These are phyloP conservation scores for Solanum hybrid DNA, from an alignment of 305 asterid species.

Conservation along the genomic window DNA sequence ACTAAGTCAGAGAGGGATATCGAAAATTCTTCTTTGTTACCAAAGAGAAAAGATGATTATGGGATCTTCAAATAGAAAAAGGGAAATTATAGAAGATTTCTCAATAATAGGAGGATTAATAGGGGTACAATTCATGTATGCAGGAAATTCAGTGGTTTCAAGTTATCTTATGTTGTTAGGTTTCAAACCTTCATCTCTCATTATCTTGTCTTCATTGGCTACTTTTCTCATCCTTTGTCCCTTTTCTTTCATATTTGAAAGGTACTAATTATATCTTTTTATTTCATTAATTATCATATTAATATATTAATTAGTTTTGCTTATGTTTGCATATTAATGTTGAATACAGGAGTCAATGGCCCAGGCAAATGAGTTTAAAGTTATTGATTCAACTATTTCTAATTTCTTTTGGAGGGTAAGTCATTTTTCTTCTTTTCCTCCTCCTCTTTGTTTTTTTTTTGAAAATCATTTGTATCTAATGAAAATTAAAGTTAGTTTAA, in stretches of 20 bases:
- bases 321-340: background rate
- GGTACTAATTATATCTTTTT: constrained; percentile 16
- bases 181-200: constrained; percentile 48
- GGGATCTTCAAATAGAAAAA: constrained; percentile 15
- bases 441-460: background rate
- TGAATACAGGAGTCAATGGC: constrained; percentile 72
- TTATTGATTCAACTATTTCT: constrained; percentile 41
- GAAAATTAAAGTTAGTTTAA: background rate
- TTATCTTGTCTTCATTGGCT: constrained; percentile 55
- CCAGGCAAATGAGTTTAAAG: constrained; percentile 38
- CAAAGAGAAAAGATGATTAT: background rate
- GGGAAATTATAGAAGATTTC: constrained; percentile 39
- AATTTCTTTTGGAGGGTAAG: constrained; percentile 80
- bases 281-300: background rate
- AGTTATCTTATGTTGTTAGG: constrained; percentile 62
- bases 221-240: constrained; percentile 63
- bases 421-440: background rate
- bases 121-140: constrained; percentile 56
- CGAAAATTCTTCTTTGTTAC: background rate
- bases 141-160: constrained; percentile 59
- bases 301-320: background rate
- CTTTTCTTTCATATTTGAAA: constrained; percentile 48
- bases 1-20: background rate
- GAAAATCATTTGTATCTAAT: background rate
- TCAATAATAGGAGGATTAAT: constrained; percentile 47